Percentiles rank a stretch among this genome's conserved stretches.
These are phyloP conservation scores for Aethionema arabicum DNA, from an alignment of 345 rosid genomes.

Conservation along the genomic window DNA sequence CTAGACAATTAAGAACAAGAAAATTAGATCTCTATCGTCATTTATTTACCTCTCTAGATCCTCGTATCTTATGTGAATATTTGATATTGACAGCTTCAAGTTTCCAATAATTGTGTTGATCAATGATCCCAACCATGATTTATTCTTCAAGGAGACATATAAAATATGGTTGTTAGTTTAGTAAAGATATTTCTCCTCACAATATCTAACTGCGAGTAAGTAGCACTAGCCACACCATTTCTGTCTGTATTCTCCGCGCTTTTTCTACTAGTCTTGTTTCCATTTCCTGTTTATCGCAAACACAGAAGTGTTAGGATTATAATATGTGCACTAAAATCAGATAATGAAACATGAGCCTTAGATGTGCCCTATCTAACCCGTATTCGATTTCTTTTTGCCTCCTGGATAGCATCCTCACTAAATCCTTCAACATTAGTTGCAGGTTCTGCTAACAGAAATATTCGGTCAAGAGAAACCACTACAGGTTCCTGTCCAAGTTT, in stretches of 20 bases:
- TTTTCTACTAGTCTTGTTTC: conserved; percentile 78
- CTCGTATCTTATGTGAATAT: conserved; percentile 96
- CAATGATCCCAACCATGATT: conserved; percentile 94
- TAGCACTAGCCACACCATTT: conserved; percentile 63
- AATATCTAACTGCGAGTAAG: conserved; percentile 16
- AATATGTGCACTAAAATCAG: conserved; percentile 9
- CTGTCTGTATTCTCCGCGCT: conserved; percentile 59
- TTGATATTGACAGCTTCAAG: conserved; percentile 92
- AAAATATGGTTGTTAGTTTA: conserved; percentile 33
- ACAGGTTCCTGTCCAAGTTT: conserved; percentile 99
- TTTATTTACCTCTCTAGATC: conserved; percentile 81
- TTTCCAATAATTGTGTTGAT: conserved; percentile 92
- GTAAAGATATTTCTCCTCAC: conserved; percentile 17
- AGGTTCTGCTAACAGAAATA: conserved; percentile 85
- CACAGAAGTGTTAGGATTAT: conserved; percentile 21
- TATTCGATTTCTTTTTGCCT: conserved; percentile 75
- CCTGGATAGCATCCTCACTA: conserved; percentile 85
- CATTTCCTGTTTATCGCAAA: conserved; percentile 62
- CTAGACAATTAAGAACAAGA: conserved; percentile 21
- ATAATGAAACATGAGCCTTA: conserved; percentile 26
- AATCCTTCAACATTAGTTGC: conserved; percentile 76
- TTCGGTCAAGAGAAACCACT: conserved; percentile 80
- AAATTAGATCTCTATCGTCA: neutral
- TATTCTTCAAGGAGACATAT: conserved; percentile 60
- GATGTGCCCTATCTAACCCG: conserved; percentile 57